Evolutionary conservation across 169 alveolate species (phyloP), one percentile per base, ranked within the genome.

Genomic region (Miamiensis avidus): DNA sequence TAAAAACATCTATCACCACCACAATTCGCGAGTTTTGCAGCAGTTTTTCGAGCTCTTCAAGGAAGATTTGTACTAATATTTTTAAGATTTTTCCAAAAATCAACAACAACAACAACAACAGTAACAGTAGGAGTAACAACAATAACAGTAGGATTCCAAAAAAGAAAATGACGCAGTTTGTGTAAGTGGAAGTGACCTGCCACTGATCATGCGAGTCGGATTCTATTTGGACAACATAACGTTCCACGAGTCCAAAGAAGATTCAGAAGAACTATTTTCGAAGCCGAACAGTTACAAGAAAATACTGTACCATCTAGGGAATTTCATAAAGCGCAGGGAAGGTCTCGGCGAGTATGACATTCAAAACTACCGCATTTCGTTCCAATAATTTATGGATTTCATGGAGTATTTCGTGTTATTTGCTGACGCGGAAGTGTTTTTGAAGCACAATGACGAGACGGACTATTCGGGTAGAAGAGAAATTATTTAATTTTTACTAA

Each of bases 251-350:
- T 29, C 69, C 32, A 33, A 78, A 34, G 29, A 78, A 4, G 83
- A 78, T 34, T 1, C 25, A 33, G 74, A 78, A 33, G 83, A 78
- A 78, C 25, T 78, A 27, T 78, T 78, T 25, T 33, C 29, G 34
- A 78, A 78, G 83, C 83, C 83, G 32, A 78, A 78, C 34, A 78
- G 83, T 28, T 78, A 78, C 27, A 78, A 78, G 28, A 33, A 34
- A 33, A 78, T 78, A 29, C 31, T 78, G 69, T 69, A 78, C n/a
- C 33, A 25, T 27, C 74, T 78, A 27, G 1, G 34, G 34, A 78
- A 33, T 4, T 78, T 33, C 74, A 33, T 31, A 69, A 30, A 32
- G 26, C 27, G 25, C 11, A 78, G 31, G 29, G 34, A 34, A n/a
- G 34, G 34, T 65, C 32, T 78, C 25, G 34, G 74, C 32, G 34